phyloP scores from a whole-genome alignment of 345 rosid genomes.

The Capsella bursapastoris region DNA sequence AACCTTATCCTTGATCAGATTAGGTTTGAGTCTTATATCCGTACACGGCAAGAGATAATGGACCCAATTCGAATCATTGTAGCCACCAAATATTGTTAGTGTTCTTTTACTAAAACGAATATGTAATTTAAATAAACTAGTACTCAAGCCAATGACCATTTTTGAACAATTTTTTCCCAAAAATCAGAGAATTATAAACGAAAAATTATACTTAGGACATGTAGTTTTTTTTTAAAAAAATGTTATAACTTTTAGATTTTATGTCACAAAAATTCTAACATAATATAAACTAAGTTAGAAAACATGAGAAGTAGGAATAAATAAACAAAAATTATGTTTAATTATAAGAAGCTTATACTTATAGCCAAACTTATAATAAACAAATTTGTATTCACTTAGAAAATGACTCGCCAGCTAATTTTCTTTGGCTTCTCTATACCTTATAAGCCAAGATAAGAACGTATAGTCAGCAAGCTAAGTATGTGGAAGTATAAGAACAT shows the following conservation, averaged over 20 bases:
- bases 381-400: background rate
- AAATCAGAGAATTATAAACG: background rate
- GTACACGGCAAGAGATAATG: slow-evolving; percentile 33
- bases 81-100: slow-evolving; percentile 15
- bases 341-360: background rate
- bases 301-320: background rate
- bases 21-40: background rate
- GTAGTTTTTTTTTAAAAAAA: background rate
- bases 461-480: background rate
- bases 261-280: background rate
- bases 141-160: background rate
- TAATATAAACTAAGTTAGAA: background rate
- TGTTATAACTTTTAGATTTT: too few species aligned
- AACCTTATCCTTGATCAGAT: slow-evolving; percentile 18
- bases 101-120: background rate
- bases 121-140: background rate
- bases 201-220: background rate
- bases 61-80: slow-evolving; percentile 22
- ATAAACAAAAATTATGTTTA: background rate
- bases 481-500: background rate
- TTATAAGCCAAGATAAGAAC: background rate
- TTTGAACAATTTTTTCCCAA: background rate
- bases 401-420: background rate
- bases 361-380: background rate
- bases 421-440: background rate